Percentiles rank a stretch among this genome's conserved stretches.
phyloP scores from a whole-genome alignment of 225 moss, liverwort and hornwort genomes.

The Physcomitrium patens region DNA sequence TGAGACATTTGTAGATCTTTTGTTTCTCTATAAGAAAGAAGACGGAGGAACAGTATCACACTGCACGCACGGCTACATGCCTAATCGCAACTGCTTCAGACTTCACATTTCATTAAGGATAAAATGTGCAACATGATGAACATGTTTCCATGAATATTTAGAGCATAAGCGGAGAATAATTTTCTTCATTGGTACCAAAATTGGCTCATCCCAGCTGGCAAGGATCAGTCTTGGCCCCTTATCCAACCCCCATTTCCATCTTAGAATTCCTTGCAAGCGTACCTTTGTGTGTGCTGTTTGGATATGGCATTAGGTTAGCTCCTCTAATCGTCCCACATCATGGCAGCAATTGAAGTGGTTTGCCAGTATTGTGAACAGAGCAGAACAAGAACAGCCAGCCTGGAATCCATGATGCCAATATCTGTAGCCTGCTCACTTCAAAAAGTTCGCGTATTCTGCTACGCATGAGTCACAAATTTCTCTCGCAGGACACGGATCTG shows the following conservation, averaged over 20 bases:
- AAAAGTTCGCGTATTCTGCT: background rate
- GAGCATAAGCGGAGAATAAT: too few relatives aligned
- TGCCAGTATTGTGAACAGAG: slow-evolving; percentile 1
- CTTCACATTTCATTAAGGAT: too few relatives aligned
- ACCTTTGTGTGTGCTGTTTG: slow-evolving; percentile 27
- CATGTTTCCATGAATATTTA: too few relatives aligned
- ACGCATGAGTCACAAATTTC: background rate
- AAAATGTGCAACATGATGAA: too few relatives aligned
- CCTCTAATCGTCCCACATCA: slow-evolving; percentile 26
- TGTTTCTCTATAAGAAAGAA: too few relatives aligned
- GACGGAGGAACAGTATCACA: too few relatives aligned
- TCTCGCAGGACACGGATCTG: too few relatives aligned
- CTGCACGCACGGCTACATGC: too few relatives aligned
- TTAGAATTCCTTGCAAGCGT: slow-evolving; percentile 15
- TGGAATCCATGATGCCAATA: too few relatives aligned
- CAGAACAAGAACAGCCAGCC: slow-evolving; percentile 17
- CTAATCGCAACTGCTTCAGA: too few relatives aligned
- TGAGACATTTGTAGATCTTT: too few relatives aligned
- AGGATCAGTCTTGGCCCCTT: slow-evolving; percentile 11
- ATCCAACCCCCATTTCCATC: slow-evolving; percentile 22
- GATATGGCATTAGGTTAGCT: slow-evolving; percentile 25
- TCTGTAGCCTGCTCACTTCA: background rate
- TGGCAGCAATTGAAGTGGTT: slow-evolving; percentile 1
- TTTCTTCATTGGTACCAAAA: too few relatives aligned
- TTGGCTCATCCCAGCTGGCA: slow-evolving; percentile 22